These are phyloP conservation scores for Botrytis aclada DNA, from an alignment of 2,329 filamentous ascomycete species.

Conservation along the genomic window DNA sequence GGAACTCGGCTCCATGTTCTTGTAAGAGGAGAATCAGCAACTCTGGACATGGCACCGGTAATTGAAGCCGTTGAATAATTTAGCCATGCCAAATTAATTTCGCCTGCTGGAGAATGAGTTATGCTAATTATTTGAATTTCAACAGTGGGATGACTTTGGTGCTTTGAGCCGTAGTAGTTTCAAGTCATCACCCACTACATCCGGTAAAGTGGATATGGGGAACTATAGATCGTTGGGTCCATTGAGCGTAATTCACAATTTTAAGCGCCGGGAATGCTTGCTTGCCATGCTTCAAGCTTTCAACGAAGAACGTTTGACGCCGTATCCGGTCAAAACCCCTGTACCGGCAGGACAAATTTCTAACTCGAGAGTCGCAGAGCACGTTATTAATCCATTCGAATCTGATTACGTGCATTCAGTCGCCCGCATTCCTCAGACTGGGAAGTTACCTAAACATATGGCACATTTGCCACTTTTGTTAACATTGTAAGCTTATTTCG, in stretches of 20 bases:
- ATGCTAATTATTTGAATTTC: neutral
- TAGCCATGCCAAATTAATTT: neutral
- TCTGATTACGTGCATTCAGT: neutral
- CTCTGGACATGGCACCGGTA: too few relatives aligned
- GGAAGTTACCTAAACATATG: neutral
- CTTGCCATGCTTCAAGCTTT: conserved; percentile 3
- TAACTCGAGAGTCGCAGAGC: neutral
- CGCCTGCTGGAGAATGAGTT: neutral
- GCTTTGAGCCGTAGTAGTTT: neutral
- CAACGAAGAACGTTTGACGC: neutral
- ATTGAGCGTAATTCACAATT: neutral
- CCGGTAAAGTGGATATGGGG: neutral
- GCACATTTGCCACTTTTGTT: neutral
- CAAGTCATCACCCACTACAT: neutral
- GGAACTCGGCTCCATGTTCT: neutral
- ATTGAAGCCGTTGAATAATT: neutral
- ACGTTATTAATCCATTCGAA: neutral
- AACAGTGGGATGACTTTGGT: conserved; percentile 1
- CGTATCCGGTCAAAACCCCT: neutral
- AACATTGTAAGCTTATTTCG: neutral
- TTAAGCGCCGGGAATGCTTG: conserved; percentile 3
- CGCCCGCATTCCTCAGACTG: neutral
- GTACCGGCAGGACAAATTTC: neutral
- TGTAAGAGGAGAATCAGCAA: too few relatives aligned
- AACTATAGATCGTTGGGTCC: neutral